Percentiles rank a stretch among this genome's conserved stretches.
These are phyloP conservation scores for Chaetomium strumarium DNA, from an alignment of 2,329 filamentous ascomycete genomes.

Conservation along the genomic window DNA sequence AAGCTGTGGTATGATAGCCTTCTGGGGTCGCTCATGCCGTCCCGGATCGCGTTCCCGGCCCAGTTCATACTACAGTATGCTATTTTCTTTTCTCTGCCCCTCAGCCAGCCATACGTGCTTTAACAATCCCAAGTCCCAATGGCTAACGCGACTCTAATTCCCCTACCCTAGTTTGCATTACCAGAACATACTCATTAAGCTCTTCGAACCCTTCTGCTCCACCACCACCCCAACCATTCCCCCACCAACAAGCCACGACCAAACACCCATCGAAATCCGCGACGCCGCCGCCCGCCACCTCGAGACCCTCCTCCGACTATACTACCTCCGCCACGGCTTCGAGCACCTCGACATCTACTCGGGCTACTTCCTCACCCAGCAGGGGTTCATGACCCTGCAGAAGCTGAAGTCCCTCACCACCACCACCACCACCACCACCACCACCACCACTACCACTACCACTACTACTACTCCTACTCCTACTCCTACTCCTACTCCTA, in stretches of 20 bases:
- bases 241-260: background rate
- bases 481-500: too few relatives aligned
- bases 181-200: conserved; percentile 19
- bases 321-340: conserved; percentile 30
- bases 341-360: conserved; percentile 23
- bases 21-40: conserved; percentile 19
- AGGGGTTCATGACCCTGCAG: conserved; percentile 23
- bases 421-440: background rate
- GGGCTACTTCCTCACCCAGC: conserved; percentile 18
- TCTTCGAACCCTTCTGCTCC: background rate
- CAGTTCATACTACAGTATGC: conserved; percentile 23
- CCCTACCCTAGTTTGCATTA: background rate
- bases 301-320: conserved; percentile 28
- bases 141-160: too few relatives aligned
- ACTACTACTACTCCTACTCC: too few relatives aligned
- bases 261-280: background rate
- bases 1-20: conserved; percentile 17
- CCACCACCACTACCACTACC: too few relatives aligned
- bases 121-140: background rate
- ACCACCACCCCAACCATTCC: background rate
- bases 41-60: conserved; percentile 21
- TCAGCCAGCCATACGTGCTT: background rate
- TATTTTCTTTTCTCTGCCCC: conserved; percentile 7
- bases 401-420: conserved; percentile 8
- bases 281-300: conserved; percentile 24